Base-by-base conservation (phyloP, 2,329 filamentous ascomycete species). In the Neofusicoccum sp. region DNA sequence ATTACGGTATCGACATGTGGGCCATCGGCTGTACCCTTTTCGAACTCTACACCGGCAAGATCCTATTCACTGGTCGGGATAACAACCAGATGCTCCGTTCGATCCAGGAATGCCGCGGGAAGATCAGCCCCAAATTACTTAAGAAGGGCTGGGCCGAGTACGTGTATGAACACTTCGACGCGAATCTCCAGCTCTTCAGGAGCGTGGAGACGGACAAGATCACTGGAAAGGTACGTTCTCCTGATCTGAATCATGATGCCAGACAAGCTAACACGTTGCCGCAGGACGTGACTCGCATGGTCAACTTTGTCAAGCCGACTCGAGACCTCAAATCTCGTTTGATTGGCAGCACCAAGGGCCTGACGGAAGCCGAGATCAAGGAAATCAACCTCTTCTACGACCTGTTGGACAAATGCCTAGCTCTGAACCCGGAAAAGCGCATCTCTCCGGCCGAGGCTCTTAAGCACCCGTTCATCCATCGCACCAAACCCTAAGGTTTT, bases 1-100 rank as follows among this genome's bases (percentile, higher is more conserved):
- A 97, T 74, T 96, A 94, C 74, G 89, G 90, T 6, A 92, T 98
- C 67, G 95, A 99, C 76, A 91, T 97, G 83, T 99, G 95, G 95
- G 96, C 94, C 6, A 92, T 98, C 68, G 96, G 95, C 41, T 99
- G 95, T 78, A 99, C 95, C 0, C 83, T 98, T 34, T 99, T 96
- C 76, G 95, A 99, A 78, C 83, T 99, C 44, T 98, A 96, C 80
- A 98, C 95, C 0, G 95, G 95, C 72, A 97, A 97, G 76, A 98
- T 99, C 64, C 83, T 99, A 36, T 99, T 99, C 76, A 93, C 92
- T 1, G 95, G 95, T 64, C 87, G 91, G 67, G 95, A 92, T 79
- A 99, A 99, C 81, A 99, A 99, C 74, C 93, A 97, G 79, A 99
- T 99, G 95, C 86, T 99, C 65, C 91, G 92, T 67, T 89, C 90